These are phyloP conservation scores for Wickerhamomyces subpelliculosus DNA, from an alignment of 805 yeast species.

Conservation along the genomic window DNA sequence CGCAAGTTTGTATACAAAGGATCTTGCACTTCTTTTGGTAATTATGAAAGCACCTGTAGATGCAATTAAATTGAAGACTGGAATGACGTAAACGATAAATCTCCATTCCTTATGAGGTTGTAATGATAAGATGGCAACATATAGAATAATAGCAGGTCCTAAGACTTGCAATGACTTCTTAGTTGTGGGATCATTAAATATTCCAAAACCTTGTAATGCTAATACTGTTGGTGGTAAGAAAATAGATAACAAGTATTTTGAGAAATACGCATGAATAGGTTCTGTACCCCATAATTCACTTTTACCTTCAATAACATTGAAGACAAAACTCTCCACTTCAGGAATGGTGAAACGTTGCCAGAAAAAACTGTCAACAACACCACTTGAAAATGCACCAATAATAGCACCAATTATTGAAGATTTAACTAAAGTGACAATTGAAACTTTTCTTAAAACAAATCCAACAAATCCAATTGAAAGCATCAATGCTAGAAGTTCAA, in stretches of 20 bases:
- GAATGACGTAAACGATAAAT: slow-evolving; percentile 71
- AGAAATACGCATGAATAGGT: slow-evolving; percentile 65
- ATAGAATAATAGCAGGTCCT: slow-evolving; percentile 45
- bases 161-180: slow-evolving; percentile 35
- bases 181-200: slow-evolving; percentile 26
- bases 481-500: slow-evolving; percentile 59
- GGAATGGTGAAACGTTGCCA: slow-evolving; percentile 67
- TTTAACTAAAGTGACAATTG: slow-evolving; percentile 31
- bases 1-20: slow-evolving; percentile 9
- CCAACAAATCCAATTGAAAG: slow-evolving; percentile 41
- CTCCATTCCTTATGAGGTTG: slow-evolving; percentile 96
- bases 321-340: slow-evolving; percentile 64
- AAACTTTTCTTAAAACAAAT: slow-evolving; percentile 38
- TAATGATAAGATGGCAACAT: slow-evolving; percentile 57
- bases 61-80: slow-evolving; percentile 57
- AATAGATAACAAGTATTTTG: slow-evolving; percentile 32
- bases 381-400: slow-evolving; percentile 42
- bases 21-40: slow-evolving; percentile 13
- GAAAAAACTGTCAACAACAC: slow-evolving; percentile 62
- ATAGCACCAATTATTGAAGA: slow-evolving; percentile 42
- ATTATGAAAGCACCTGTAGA: slow-evolving; percentile 49
- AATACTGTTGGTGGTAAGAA: slow-evolving; percentile 41
- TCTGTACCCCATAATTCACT: slow-evolving; percentile 80
- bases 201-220: slow-evolving; percentile 30
- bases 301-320: slow-evolving; percentile 71